phyloP scores from a whole-genome alignment of 176 grass and related monocot genomes.

The Carex scoparia region DNA sequence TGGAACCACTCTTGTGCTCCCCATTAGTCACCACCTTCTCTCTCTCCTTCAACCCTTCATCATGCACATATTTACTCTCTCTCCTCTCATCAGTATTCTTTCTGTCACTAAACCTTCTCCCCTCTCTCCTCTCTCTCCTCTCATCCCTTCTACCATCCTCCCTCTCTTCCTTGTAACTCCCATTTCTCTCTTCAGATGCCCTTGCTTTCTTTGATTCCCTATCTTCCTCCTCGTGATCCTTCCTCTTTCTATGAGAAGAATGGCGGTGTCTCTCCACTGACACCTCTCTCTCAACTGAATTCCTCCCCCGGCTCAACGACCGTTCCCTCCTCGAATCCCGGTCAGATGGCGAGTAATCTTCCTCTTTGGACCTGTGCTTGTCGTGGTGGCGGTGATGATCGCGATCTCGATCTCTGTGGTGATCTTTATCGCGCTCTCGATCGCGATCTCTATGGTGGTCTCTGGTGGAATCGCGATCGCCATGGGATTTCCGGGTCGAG shows the following conservation, averaged over 20 bases:
- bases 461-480: conserved; percentile 23
- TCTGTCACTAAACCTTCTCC: conserved; percentile 38
- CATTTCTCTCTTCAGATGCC: conserved; percentile 14
- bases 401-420: conserved; percentile 34
- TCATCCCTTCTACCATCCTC: conserved; percentile 26
- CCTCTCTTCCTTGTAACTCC: conserved; percentile 3
- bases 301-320: conserved; percentile 39
- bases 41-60: conserved; percentile 28
- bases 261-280: conserved; percentile 10
- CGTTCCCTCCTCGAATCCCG: conserved; percentile 37
- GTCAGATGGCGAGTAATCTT: conserved; percentile 34
- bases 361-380: conserved; percentile 14
- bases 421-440: conserved; percentile 28
- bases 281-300: conserved; percentile 46
- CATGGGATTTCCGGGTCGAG: conserved; percentile 12
- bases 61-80: conserved; percentile 20
- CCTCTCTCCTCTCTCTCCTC: conserved; percentile 29
- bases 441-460: conserved; percentile 39
- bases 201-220: conserved; percentile 21
- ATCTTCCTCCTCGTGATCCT: conserved; percentile 21
- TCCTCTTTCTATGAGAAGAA: conserved; percentile 42
- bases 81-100: conserved; percentile 11
- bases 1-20: conserved; percentile 25
- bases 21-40: conserved; percentile 29
- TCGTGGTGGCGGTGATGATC: conserved; percentile 25